These are phyloP conservation scores for Conoideocrella luteorostrata DNA, from an alignment of 2,329 filamentous ascomycete species.

Conservation along the genomic window DNA sequence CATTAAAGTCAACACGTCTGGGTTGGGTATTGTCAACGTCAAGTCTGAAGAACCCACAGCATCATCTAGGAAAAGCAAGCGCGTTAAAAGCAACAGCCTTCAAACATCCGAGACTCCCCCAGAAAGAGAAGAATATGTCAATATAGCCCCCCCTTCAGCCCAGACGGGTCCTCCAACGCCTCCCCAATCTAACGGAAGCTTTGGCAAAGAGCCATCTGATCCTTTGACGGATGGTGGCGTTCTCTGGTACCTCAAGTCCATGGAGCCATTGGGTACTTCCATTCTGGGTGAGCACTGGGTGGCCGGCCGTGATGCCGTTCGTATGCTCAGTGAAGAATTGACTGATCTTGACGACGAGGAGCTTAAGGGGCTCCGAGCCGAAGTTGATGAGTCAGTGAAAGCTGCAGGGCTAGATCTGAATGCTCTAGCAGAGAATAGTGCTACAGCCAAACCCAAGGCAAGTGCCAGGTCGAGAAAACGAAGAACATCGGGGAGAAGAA, in stretches of 20 bases:
- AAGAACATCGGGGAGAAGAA: constrained; percentile 28
- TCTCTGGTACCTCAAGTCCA: constrained; percentile 80
- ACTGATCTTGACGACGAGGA: constrained; percentile 91
- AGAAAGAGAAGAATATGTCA: constrained; percentile 40
- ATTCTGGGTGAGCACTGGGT: constrained; percentile 61
- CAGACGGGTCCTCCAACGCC: constrained; percentile 54
- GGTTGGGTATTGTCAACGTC: constrained; percentile 21
- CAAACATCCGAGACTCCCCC: constrained; percentile 38
- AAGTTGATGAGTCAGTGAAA: constrained; percentile 38
- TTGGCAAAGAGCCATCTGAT: constrained; percentile 42
- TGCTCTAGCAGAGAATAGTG: constrained; percentile 17
- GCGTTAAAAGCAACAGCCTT: constrained; percentile 16
- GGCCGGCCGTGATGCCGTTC: constrained; percentile 61
- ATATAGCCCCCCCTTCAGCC: constrained; percentile 16
- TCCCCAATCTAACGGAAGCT: constrained; percentile 57
- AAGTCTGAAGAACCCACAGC: constrained; percentile 7
- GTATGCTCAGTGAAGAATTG: constrained; percentile 73
- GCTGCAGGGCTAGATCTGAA: constrained; percentile 20
- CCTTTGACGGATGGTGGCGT: constrained; percentile 68
- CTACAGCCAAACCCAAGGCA: constrained; percentile 19
- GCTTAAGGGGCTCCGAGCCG: constrained; percentile 60
- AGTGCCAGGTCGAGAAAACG: too few relatives aligned
- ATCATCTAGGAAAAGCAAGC: constrained; percentile 19
- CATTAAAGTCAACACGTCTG: constrained; percentile 41
- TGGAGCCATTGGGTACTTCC: constrained; percentile 73